Base-by-base conservation (phyloP, 208 protist species). In the Leishmania gerbilli region DNA sequence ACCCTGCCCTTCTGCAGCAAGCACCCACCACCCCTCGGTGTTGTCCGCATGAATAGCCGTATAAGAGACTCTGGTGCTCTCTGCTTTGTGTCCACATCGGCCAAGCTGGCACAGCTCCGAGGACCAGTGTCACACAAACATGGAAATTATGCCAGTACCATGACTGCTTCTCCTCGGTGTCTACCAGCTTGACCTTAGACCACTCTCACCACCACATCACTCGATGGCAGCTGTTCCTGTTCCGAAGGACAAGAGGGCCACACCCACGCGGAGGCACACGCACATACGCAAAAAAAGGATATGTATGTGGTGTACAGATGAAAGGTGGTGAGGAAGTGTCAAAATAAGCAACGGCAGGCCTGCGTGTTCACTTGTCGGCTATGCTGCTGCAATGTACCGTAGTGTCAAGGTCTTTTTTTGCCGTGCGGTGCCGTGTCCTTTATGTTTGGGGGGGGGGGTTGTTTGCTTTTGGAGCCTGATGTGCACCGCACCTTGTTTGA, bases 401-500 rank as follows among this genome's bases (percentile, higher is more conserved):
- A 55, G 67, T 31, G 42, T 34, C 67, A 5, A 74, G 68, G 17
- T 21, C 51, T 27, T 74, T 74, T 74, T 7, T 5, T 6, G 51
- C 17, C 27, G 40, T 55, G 37, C 51, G 69, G 37, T 31, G 47
- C 69, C 55, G 2, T 31, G 69, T 21, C 24, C 13, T 74, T 74
- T 37, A 8, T 24, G 21, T 8, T 51, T 74, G 34, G 24, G 27
- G 27, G n/a, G 11, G 1, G 27, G n/a, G 11, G 1, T 68, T 55
- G 21, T 17, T 53, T 74, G 40, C 8, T 74, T 74, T 74, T 74
- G 69, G 69, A 55, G 47, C 17, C 69, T 31, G 69, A 34, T 74
- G 69, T 51, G 45, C 34, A 51, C 21, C 21, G 27, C 45, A 74
- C 13, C 1, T 21, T 51, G 21, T 45, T 74, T 47, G 69, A 13